Percentiles rank a stretch among this genome's conserved stretches.
These are phyloP conservation scores for Pyronema omphalodes DNA, from an alignment of 495 filamentous ascomycete species.

Conservation along the genomic window DNA sequence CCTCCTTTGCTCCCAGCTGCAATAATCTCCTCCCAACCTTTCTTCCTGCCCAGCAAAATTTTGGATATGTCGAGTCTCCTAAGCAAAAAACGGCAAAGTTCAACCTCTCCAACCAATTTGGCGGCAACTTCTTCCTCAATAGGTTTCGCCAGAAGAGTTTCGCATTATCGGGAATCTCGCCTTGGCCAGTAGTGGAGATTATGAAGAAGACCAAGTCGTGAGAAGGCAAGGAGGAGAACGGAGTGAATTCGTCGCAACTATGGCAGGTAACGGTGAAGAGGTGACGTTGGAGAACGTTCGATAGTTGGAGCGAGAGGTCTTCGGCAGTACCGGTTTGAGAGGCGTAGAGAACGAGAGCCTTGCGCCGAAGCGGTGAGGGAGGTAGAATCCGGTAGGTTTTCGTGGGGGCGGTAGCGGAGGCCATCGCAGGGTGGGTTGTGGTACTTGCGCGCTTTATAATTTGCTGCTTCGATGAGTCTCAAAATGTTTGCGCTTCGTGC, in stretches of 20 bases:
- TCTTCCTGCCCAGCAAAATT: conserved; percentile 86
- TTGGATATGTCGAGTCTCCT: conserved; percentile 84
- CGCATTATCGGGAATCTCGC: conserved; percentile 70
- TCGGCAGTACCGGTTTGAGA: conserved; percentile 88
- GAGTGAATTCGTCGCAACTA: conserved; percentile 35
- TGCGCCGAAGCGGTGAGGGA: conserved; percentile 13
- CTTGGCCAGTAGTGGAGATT: conserved; percentile 85
- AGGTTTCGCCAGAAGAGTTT: conserved; percentile 70
- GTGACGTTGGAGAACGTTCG: conserved; percentile 48
- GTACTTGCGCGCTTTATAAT: too few relatives aligned
- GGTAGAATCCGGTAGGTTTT: background rate
- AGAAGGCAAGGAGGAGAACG: conserved; percentile 11
- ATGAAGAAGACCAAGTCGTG: conserved; percentile 55
- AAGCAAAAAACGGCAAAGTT: conserved; percentile 74
- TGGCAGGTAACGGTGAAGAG: conserved; percentile 23
- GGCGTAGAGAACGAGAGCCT: conserved; percentile 70
- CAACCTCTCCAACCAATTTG: conserved; percentile 45
- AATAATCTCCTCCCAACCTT: conserved; percentile 72
- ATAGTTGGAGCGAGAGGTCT: conserved; percentile 73
- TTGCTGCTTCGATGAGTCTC: too few relatives aligned
- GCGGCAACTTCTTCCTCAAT: conserved; percentile 54
- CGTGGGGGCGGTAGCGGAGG: background rate
- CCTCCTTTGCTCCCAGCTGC: conserved; percentile 67
- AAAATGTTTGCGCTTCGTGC: too few relatives aligned
- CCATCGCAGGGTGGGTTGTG: too few relatives aligned